Evolutionary conservation across 1,284 basidiomycete species (phyloP), one percentile per base, ranked within the genome.

Genomic region (Cryptococcus wingfieldii): DNA sequence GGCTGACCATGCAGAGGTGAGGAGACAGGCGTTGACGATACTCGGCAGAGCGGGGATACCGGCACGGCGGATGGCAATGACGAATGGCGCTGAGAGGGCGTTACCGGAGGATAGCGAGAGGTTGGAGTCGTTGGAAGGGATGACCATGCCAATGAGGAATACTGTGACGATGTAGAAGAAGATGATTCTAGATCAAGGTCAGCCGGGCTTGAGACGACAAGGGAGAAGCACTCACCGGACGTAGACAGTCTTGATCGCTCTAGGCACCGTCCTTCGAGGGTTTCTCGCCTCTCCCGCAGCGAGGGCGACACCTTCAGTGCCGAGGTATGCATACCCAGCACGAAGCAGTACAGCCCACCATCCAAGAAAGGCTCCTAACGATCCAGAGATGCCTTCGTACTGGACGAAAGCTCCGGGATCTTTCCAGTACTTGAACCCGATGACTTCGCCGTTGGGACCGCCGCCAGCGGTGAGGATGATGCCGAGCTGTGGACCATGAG

Each of bases 81-180:
- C 65, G 71, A 88, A 90, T 0, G 88, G 87, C 10, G 85, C 87
- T 3, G 82, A 83, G 4, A 83, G 83, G 38, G 87, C 88, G 28
- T 56, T 56, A 14, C 55, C 55, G 4, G 82, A 84, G 9, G 82
- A 82, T 47, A 66, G 70, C 42, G 65, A 69, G 16, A 90, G 80
- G 18, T 80, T 70, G 0, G 77, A 68, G 56, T 86, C 79, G 64
- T 81, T 83, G 34, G 81, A 86, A 1, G 87, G 83, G 2, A 89
- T 87, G 50, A 90, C 80, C 31, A 89, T 77, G 25, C 87, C 87
- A 55, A 90, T 86, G 52, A 88, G 72, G 37, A 80, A 67, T 31
- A 57, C 57, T 37, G 53, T 54, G n/a, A 55, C 39, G 59, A 88
- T 82, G 74, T 90, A 90, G 69, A 91, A 79, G 54, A 80, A 56